Conservation (phyloP, 208 protist species). For the Vickermania ingenoplastis region DNA sequence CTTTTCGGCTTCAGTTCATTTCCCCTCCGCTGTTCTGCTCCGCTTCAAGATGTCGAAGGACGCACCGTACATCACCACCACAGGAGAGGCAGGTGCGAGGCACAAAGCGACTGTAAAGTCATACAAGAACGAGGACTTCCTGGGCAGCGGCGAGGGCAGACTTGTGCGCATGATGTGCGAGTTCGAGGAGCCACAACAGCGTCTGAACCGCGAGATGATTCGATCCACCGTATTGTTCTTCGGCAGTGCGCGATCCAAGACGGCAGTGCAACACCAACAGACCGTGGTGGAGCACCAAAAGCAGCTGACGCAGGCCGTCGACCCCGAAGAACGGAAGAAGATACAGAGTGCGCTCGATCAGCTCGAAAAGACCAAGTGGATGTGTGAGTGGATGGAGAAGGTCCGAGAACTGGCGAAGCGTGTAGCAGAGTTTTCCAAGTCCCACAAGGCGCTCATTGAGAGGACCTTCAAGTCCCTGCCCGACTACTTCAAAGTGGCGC, state of each 20-base stretch:
- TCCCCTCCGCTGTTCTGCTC: too few relatives aligned
- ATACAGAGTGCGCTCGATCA: constrained; percentile 30
- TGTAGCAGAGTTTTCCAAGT: constrained; percentile 53
- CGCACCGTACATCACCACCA: constrained; percentile 67
- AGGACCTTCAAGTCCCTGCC: constrained; percentile 46
- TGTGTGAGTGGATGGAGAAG: constrained; percentile 85
- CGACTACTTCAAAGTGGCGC: constrained; percentile 60
- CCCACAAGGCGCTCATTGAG: constrained; percentile 38
- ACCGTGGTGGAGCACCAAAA: constrained; percentile 20
- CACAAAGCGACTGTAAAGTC: constrained; percentile 79
- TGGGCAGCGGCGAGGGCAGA: constrained; percentile 58
- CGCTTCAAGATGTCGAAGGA: too few relatives aligned
- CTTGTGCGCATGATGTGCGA: constrained; percentile 89
- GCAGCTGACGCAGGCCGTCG: constrained; percentile 11
- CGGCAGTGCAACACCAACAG: constrained; percentile 45
- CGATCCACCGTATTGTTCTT: constrained; percentile 88
- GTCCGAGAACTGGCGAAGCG: constrained; percentile 45
- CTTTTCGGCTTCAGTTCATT: too few relatives aligned
- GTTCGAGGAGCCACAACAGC: constrained; percentile 80
- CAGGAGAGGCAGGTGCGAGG: constrained; percentile 33
- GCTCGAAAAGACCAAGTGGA: constrained; percentile 78
- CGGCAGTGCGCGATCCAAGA: constrained; percentile 86
- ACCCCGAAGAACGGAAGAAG: constrained; percentile 9
- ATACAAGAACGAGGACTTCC: constrained; percentile 81
- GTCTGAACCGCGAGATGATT: constrained; percentile 59